Percentiles rank a stretch among this genome's conserved stretches.
These are phyloP conservation scores for slime mould (Dictyostelium discoideum) DNA, from an alignment of 78 protist genomes.

Conservation along the genomic window dicty_2.7 NC_007089.4:1430501-1431000, in stretches of 20 bases:
- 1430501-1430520: slow-evolving; percentile 38
- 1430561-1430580: slow-evolving; percentile 18
- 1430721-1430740: slow-evolving; percentile 45
- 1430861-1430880: slow-evolving; percentile 30
- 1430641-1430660: slow-evolving; percentile 46
- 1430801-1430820: slow-evolving; percentile 23
- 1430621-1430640: slow-evolving; percentile 1
- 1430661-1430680: slow-evolving; percentile 18
- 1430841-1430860: slow-evolving; percentile 16
- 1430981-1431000: too few species aligned
- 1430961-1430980: too few species aligned
- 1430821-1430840: slow-evolving; percentile 47
- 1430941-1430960: too few species aligned
- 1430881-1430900: neutral
- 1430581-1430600: neutral
- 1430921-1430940: too few species aligned
- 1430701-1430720: slow-evolving; percentile 24
- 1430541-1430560: slow-evolving; percentile 44
- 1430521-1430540: neutral
- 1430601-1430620: neutral
- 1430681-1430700: slow-evolving; percentile 4
- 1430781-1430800: slow-evolving; percentile 18
- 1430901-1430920: too few species aligned
- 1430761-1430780: neutral
- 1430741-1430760: slow-evolving; percentile 66